Conservation (phyloP, 164 flowering plant genomes). For the Amborella trichopoda region DNA sequence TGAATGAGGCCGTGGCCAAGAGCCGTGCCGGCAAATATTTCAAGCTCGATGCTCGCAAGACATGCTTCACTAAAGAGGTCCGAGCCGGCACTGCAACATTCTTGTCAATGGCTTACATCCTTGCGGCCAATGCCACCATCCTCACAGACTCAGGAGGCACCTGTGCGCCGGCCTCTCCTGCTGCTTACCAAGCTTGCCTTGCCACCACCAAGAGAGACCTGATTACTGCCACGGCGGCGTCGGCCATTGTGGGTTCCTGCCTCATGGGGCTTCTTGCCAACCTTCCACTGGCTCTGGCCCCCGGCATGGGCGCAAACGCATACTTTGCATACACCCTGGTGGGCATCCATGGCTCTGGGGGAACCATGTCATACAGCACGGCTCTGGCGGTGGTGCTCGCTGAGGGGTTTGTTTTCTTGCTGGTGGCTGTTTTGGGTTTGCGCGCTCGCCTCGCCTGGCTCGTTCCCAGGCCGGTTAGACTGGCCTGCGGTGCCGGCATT, state of each 20-base stretch:
- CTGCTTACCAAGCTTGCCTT: conserved; percentile 51
- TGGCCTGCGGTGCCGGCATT: conserved; percentile 63
- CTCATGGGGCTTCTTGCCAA: conserved; percentile 76
- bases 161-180: conserved; percentile 32
- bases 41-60: conserved; percentile 66
- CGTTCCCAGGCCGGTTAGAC: conserved; percentile 50
- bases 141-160: conserved; percentile 71
- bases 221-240: conserved; percentile 51
- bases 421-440: conserved; percentile 46
- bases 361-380: conserved; percentile 48
- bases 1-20: conserved; percentile 41
- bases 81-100: conserved; percentile 81
- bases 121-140: conserved; percentile 75
- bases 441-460: conserved; percentile 57
- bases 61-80: conserved; percentile 55
- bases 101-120: conserved; percentile 84
- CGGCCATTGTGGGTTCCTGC: conserved; percentile 57
- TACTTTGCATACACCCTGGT: conserved; percentile 69
- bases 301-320: conserved; percentile 85
- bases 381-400: conserved; percentile 51
- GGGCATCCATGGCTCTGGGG: conserved; percentile 79
- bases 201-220: conserved; percentile 52
- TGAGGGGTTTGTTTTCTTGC: conserved; percentile 51
- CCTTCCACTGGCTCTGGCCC: conserved; percentile 66
- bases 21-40: conserved; percentile 54